Evolutionary conservation across 2,329 filamentous ascomycete genomes (phyloP).

Genomic region (Curvularia sp.): DNA sequence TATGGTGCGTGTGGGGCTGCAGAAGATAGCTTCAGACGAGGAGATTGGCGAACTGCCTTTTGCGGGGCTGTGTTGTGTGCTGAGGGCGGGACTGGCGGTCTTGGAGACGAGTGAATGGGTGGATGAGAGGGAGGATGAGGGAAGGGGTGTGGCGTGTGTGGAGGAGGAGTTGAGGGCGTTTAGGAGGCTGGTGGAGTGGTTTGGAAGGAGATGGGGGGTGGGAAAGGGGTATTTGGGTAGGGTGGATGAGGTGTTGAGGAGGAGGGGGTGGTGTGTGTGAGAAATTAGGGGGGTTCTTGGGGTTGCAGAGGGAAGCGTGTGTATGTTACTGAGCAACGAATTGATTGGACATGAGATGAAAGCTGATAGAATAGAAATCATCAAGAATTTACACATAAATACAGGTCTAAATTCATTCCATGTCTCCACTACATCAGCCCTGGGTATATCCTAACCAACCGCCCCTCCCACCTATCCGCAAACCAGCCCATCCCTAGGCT

Average conservation of each 20-base stretch:
- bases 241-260: not conserved
- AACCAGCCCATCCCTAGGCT: conserved; percentile 55
- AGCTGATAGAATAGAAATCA: not conserved
- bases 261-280: not conserved
- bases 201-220: not conserved
- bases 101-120: conserved; percentile 14
- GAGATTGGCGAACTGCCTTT: conserved; percentile 19
- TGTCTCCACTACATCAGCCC: not conserved
- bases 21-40: conserved; percentile 8
- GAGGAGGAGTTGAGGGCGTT: not conserved
- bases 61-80: conserved; percentile 22
- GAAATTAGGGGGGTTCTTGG: not conserved
- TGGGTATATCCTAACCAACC: conserved; percentile 3
- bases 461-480: conserved; percentile 45
- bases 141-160: not conserved
- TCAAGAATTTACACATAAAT: too few species aligned
- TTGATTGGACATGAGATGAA: not conserved
- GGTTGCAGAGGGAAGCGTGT: not conserved
- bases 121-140: not conserved
- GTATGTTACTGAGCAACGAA: not conserved
- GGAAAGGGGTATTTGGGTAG: not conserved
- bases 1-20: conserved; percentile 19
- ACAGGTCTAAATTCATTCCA: not conserved
- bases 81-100: conserved; percentile 23
- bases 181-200: not conserved